Evolutionary conservation across 805 yeast species (phyloP), one percentile per base, ranked within the genome.

Genomic region (Candida endomychidarum): DNA sequence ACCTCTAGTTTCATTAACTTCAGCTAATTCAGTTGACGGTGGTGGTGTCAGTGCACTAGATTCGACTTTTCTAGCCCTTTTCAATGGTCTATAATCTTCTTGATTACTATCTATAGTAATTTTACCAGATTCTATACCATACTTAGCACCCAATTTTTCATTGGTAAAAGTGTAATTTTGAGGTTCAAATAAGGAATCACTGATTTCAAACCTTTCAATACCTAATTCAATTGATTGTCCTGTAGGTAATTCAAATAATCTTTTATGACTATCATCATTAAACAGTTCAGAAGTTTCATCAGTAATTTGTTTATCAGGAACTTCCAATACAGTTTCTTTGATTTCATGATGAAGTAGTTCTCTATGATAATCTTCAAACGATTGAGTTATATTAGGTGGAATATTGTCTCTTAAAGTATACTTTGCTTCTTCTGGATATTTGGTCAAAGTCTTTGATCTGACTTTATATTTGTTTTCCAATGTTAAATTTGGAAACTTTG

Each of bases 101-200:
- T 60, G 61, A 10, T 79, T 52, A 64, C 72, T 45, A 48, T 65
- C 67, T 30, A 81, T 71, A 19, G 49, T 41, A 16, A 69, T 45
- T 41, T 76, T 77, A 21, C 91, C 91, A 48, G 74, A 74, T 46
- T 75, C 61, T 8, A 61, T 50, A 5, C 67, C 61, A 44, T 67
- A 67, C 38, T 54, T 57, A 2, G 49, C 46, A 9, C 52, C 40
- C 10, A 58, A 44, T 24, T 40, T 43, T 21, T 51, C 47, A 37
- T 53, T 46, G 15, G 50, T 35, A 52, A 60, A 64, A 42, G 63
- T 64, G 42, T 74, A 74, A 25, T 66, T 57, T 6, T 60, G 59
- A 3, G 95, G 91, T 33, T 70, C 74, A 56, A 89, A 87, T 37
- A 90, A 55, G n/a, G 84, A 70, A 54, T 89, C 93, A 1, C 84